These are phyloP conservation scores for Rauvolfia tetraphylla DNA, from an alignment of 257 asterid species.

Conservation along the genomic window DNA sequence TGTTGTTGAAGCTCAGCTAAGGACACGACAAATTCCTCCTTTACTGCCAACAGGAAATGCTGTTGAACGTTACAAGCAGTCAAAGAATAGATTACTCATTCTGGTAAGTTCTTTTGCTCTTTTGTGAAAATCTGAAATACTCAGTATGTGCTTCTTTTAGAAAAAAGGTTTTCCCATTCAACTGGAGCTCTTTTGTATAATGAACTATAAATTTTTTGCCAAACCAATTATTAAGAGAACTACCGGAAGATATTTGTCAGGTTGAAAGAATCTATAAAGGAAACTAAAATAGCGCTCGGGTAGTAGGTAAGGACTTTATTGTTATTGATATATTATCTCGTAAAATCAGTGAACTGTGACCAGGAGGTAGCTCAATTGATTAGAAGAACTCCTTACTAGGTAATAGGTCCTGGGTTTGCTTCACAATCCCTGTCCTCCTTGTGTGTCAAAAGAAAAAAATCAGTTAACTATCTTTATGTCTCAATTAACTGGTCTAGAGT, in stretches of 20 bases:
- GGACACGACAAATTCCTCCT: conserved; percentile 83
- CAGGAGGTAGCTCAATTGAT: too few species aligned
- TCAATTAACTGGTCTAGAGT: neutral
- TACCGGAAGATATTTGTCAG: neutral
- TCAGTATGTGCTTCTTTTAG: too few species aligned
- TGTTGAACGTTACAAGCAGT: conserved; percentile 44
- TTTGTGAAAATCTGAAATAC: neutral
- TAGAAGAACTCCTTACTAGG: too few species aligned
- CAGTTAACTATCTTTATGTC: neutral
- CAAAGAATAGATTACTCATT: conserved; percentile 74
- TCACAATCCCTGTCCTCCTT: too few species aligned
- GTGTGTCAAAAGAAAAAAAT: too few species aligned
- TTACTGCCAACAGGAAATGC: conserved; percentile 59
- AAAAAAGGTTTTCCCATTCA: too few species aligned
- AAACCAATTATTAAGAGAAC: neutral
- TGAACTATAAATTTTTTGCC: neutral
- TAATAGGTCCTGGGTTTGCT: too few species aligned
- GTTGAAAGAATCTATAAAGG: neutral
- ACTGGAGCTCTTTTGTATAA: too few species aligned
- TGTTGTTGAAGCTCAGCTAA: conserved; percentile 79
- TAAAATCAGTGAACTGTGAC: too few species aligned
- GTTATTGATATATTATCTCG: neutral
- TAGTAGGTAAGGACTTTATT: neutral
- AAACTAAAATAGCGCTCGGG: neutral
- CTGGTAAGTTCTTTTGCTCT: conserved; percentile 43